These are phyloP conservation scores for Lyophyllum shimeji DNA, from an alignment of 768 basidiomycete species.

Conservation along the genomic window DNA sequence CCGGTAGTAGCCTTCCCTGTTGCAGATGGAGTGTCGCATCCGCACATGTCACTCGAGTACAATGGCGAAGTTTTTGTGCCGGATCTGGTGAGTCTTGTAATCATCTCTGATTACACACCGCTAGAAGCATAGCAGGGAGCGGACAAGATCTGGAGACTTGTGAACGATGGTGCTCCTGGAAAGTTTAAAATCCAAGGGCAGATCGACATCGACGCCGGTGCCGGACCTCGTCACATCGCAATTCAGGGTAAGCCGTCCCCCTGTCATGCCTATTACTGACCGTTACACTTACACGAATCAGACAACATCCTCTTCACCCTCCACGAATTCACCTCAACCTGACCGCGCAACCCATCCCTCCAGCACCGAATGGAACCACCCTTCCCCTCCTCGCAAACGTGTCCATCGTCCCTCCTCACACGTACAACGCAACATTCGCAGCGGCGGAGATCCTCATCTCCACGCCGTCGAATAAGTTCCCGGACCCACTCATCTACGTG, in stretches of 20 bases:
- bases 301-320: slow-evolving; percentile 50
- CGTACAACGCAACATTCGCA: slow-evolving; percentile 36
- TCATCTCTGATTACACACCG: not conserved
- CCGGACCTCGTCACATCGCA: slow-evolving; percentile 58
- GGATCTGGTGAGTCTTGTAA: slow-evolving; percentile 49
- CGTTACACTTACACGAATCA: slow-evolving; percentile 14
- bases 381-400: slow-evolving; percentile 43
- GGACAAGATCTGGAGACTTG: slow-evolving; percentile 70
- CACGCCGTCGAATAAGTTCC: slow-evolving; percentile 38
- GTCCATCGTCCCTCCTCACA: slow-evolving; percentile 41
- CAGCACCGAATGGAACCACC: slow-evolving; percentile 47
- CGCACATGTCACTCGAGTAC: slow-evolving; percentile 65
- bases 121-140: slow-evolving; percentile 44
- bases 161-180: slow-evolving; percentile 38
- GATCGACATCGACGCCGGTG: slow-evolving; percentile 60
- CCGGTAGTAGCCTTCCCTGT: slow-evolving; percentile 49
- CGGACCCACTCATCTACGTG: slow-evolving; percentile 47
- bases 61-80: slow-evolving; percentile 59
- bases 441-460: slow-evolving; percentile 58
- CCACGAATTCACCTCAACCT: slow-evolving; percentile 52
- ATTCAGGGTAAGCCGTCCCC: slow-evolving; percentile 28
- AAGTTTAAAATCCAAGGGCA: slow-evolving; percentile 56
- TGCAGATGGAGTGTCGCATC: slow-evolving; percentile 48
- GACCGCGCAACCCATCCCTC: slow-evolving; percentile 49
- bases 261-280: not conserved